These are phyloP conservation scores for Acacia concinna DNA, from an alignment of 331 rosid species.

Conservation along the genomic window DNA sequence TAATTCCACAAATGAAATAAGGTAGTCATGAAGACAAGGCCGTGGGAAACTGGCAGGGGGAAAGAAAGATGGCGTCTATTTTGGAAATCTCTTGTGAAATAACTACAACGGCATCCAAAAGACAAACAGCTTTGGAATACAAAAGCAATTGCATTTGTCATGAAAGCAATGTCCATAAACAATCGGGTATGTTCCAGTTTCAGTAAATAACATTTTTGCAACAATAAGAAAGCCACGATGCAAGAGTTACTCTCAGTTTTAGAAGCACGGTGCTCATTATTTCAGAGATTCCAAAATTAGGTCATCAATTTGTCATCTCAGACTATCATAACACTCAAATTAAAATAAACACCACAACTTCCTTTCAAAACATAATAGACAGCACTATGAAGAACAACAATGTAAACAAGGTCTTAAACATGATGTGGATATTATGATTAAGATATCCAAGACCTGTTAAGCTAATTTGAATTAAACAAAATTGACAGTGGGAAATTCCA, in stretches of 20 bases:
- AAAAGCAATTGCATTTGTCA: slow-evolving; percentile 12
- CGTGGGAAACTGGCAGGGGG: neutral
- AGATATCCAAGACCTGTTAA: neutral
- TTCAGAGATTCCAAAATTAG: neutral
- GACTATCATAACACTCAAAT: neutral
- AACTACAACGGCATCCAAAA: neutral
- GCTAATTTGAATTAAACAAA: neutral
- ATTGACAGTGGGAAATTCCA: neutral
- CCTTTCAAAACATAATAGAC: neutral
- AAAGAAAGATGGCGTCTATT: neutral
- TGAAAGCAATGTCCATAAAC: neutral
- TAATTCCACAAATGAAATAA: neutral
- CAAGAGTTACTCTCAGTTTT: neutral
- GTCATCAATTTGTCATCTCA: neutral
- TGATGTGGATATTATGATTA: neutral
- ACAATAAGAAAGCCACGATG: neutral
- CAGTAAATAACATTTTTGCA: slow-evolving; percentile 14
- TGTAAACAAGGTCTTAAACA: neutral
- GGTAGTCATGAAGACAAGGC: neutral
- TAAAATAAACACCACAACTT: neutral
- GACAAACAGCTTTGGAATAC: neutral
- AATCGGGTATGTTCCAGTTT: slow-evolving; percentile 3
- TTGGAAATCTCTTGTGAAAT: neutral
- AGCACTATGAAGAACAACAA: neutral
- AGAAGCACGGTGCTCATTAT: neutral